These are phyloP conservation scores for Scedosporium dehoogii DNA, from an alignment of 2,329 filamentous ascomycete species.

Conservation along the genomic window DNA sequence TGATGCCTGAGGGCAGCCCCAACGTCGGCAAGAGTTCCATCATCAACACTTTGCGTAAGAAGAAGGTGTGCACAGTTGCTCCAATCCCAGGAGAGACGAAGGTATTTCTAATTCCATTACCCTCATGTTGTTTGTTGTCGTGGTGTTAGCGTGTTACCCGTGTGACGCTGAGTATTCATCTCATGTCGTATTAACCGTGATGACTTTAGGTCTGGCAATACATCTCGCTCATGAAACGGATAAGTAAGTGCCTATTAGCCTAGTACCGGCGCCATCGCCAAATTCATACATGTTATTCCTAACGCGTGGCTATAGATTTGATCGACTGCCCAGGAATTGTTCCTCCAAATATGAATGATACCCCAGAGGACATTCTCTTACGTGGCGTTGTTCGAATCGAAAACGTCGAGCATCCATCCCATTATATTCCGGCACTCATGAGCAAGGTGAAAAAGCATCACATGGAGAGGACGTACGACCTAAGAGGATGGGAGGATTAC, in stretches of 20 bases:
- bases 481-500: slow-evolving; percentile 67
- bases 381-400: slow-evolving; percentile 89
- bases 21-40: slow-evolving; percentile 96
- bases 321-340: slow-evolving; percentile 97
- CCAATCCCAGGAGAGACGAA: slow-evolving; percentile 75
- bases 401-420: slow-evolving; percentile 91
- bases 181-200: neutral
- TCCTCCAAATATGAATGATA: slow-evolving; percentile 75
- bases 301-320: slow-evolving; percentile 29
- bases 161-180: neutral
- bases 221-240: slow-evolving; percentile 88
- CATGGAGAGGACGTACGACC: slow-evolving; percentile 84
- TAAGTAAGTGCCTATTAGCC: slow-evolving; percentile 27
- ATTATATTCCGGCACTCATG: slow-evolving; percentile 83
- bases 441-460: slow-evolving; percentile 74
- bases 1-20: slow-evolving; percentile 32
- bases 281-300: slow-evolving; percentile 20
- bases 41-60: slow-evolving; percentile 91
- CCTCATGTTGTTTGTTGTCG: neutral
- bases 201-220: slow-evolving; percentile 84
- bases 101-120: neutral
- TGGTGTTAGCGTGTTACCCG: neutral
- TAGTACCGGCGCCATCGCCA: neutral
- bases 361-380: slow-evolving; percentile 77
- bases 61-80: slow-evolving; percentile 87